These are phyloP conservation scores for Cordyceps militaris DNA, from an alignment of 2,329 filamentous ascomycete genomes.

Conservation along the genomic window DNA sequence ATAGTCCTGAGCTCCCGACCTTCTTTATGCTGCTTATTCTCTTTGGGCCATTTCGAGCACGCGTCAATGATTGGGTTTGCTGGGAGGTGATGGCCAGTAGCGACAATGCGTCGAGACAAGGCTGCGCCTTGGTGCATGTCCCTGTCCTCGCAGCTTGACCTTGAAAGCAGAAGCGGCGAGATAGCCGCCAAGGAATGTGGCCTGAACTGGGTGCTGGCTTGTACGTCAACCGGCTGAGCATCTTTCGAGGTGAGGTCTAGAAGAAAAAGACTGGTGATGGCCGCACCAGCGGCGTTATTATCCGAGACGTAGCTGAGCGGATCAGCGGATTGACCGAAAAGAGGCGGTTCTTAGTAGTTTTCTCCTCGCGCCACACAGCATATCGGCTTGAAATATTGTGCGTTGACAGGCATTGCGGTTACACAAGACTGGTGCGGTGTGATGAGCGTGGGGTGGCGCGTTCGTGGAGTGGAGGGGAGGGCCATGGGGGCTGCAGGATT, in stretches of 20 bases:
- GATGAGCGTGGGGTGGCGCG: neutral
- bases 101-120: neutral
- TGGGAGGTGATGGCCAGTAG: neutral
- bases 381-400: neutral
- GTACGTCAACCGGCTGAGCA: neutral
- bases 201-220: neutral
- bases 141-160: neutral
- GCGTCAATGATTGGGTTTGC: neutral
- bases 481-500: neutral
- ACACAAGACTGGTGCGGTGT: slow-evolving; percentile 3
- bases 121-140: neutral
- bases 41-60: neutral
- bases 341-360: neutral
- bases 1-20: too few relatives aligned
- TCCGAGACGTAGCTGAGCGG: neutral
- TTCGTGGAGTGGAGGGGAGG: neutral
- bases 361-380: neutral
- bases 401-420: neutral
- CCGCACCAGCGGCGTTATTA: neutral
- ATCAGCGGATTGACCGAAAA: neutral
- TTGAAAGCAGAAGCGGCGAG: neutral
- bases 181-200: neutral
- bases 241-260: neutral
- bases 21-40: neutral
- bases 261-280: neutral